Evolutionary conservation across 495 filamentous ascomycete genomes (phyloP).

Genomic region (Talaromyces adpressus): DNA sequence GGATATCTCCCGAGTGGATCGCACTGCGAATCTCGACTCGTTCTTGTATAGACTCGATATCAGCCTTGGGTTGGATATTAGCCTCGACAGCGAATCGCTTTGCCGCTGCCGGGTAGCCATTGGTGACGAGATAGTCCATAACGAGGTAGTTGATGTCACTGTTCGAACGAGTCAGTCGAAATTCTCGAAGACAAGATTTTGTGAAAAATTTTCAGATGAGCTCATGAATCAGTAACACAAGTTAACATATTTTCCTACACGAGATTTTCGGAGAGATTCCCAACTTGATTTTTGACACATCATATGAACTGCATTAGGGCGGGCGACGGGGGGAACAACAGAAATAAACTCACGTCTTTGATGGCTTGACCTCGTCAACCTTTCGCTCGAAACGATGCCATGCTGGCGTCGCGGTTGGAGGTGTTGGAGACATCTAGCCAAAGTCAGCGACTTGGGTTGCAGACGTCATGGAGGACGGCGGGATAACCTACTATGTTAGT

Average conservation of each 20-base stretch:
- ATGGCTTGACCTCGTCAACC: conserved; percentile 77
- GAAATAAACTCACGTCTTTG: conserved; percentile 69
- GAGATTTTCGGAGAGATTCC: conserved; percentile 97
- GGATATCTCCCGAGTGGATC: conserved; percentile 78
- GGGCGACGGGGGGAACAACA: conserved; percentile 1
- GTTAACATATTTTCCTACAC: conserved; percentile 82
- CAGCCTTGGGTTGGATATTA: conserved; percentile 68
- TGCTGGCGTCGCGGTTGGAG: conserved; percentile 59
- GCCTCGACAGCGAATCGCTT: conserved; percentile 91
- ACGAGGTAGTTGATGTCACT: conserved; percentile 95
- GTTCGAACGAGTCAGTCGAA: conserved; percentile 5
- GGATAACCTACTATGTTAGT: conserved; percentile 2
- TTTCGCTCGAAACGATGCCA: conserved; percentile 70
- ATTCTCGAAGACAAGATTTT: conserved; percentile 6
- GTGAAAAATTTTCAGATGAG: conserved; percentile 4
- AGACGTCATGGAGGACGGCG: not conserved
- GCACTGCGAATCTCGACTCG: conserved; percentile 72
- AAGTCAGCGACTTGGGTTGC: conserved; percentile 22
- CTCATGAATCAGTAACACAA: conserved; percentile 57
- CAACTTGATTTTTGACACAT: conserved; percentile 89
- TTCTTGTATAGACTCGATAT: conserved; percentile 64
- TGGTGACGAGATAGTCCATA: conserved; percentile 94
- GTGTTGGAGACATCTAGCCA: conserved; percentile 53
- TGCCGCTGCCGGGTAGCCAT: conserved; percentile 90
- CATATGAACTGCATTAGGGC: conserved; percentile 41